Base-by-base conservation (phyloP, 306 rosid genomes). In the Vicia villosa region DNA sequence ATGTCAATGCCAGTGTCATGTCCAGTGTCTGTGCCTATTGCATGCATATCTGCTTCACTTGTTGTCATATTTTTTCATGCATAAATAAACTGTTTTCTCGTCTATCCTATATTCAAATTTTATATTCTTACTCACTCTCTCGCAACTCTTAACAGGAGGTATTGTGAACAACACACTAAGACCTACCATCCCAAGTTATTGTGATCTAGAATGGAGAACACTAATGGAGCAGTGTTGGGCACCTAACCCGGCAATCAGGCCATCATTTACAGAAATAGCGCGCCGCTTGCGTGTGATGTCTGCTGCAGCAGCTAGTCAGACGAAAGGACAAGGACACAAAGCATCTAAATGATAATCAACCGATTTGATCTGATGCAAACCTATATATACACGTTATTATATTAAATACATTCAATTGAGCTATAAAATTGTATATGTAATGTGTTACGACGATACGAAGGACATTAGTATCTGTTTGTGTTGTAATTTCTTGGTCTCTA, bases 201-300 rank as follows among this genome's bases (percentile, higher is more conserved):
- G 98, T 30, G 98, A 93, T 83, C 16, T 74, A 2, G 97, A 93
- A 45, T 93, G 98, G 98, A 81, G 84, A 73, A 77, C 70, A 49
- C 83, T 93, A 68, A 90, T 93, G 98, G 98, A 93, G 81, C 90
- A 88, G 85, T 93, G 98, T 77, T 93, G 98, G 98, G 97, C 96
- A 8, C 98, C 98, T 46, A 90, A 88, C 79, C 98, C 98, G 12
- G 63, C 84, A 5, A 85, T 36, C n/a, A 81, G 98, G 81, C 98
- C 98, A 57, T 86, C 91, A 10, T 93, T 93, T 85, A 88, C 98
- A 3, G 97, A 93, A 72, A 91, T 93, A 37, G 84, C 98, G 3
- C 68, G 86, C 62, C 91, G 96, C 58, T 72, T 93, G 54, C 91
- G 94, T 3, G 87, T 61, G 46, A 86, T 93, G 96, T 86, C 90